Evolutionary conservation across 2,329 filamentous ascomycete species (phyloP).

Genomic region (Pseudogymnoascus sp.): DNA sequence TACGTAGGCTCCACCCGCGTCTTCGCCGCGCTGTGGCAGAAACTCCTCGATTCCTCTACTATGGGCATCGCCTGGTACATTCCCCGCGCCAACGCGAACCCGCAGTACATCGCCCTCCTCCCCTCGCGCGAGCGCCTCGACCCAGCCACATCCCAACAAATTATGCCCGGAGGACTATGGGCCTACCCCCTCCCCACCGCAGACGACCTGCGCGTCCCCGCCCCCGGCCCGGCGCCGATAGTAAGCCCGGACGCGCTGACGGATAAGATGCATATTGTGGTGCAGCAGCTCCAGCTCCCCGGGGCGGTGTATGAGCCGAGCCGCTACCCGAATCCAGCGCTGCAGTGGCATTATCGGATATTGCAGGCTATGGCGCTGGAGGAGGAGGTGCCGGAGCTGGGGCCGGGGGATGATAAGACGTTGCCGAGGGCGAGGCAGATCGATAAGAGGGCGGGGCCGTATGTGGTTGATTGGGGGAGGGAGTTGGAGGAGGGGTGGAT

Average conservation of each 20-base stretch:
- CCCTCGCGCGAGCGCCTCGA: slow-evolving; percentile 62
- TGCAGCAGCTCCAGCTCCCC: slow-evolving; percentile 78
- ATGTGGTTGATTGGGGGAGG: slow-evolving; percentile 68
- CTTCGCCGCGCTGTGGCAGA: slow-evolving; percentile 84
- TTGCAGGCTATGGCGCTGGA: slow-evolving; percentile 85
- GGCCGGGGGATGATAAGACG: slow-evolving; percentile 65
- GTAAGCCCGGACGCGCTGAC: slow-evolving; percentile 61
- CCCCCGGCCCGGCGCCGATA: slow-evolving; percentile 48
- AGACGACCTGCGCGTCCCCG: slow-evolving; percentile 74
- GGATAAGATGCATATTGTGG: slow-evolving; percentile 71
- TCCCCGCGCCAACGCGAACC: slow-evolving; percentile 69
- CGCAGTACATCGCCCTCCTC: slow-evolving; percentile 71
- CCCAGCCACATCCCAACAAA: slow-evolving; percentile 56
- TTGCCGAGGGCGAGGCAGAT: slow-evolving; percentile 80
- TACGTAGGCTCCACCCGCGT: slow-evolving; percentile 87
- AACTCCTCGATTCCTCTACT: slow-evolving; percentile 69
- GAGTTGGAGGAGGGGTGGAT: slow-evolving; percentile 47
- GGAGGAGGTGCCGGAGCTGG: slow-evolving; percentile 71
- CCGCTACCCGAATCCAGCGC: slow-evolving; percentile 82
- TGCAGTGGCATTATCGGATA: slow-evolving; percentile 97
- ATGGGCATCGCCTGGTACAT: slow-evolving; percentile 88
- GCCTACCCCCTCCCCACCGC: slow-evolving; percentile 79
- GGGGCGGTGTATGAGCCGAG: slow-evolving; percentile 74
- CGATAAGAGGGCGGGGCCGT: slow-evolving; percentile 74
- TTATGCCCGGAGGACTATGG: slow-evolving; percentile 78